phyloP scores from a whole-genome alignment of 2,329 filamentous ascomycete genomes.

The Emmonsiellopsis sp. region DNA sequence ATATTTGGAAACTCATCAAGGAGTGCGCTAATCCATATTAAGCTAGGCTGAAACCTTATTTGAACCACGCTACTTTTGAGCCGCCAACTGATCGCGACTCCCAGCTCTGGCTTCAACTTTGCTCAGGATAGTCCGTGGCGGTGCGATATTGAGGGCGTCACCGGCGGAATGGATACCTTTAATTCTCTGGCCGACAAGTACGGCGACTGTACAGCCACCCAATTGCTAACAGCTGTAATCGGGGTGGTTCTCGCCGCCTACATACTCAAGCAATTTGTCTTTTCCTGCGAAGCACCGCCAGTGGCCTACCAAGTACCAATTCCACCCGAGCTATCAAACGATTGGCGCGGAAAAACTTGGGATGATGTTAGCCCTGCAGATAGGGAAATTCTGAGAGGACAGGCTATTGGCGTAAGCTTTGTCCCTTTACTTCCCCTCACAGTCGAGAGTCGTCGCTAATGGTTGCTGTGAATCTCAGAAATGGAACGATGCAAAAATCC shows the following conservation, averaged over 20 bases:
- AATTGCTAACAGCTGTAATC: conserved; percentile 6
- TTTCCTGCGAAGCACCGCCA: conserved; percentile 22
- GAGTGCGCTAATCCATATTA: no score
- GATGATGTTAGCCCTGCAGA: conserved; percentile 24
- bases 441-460: background rate
- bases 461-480: conserved; percentile 7
- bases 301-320: conserved; percentile 30
- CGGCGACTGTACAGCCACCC: background rate
- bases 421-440: background rate
- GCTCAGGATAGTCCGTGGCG: no score
- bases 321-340: conserved; percentile 24
- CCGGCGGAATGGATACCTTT: conserved; percentile 5
- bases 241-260: conserved; percentile 3
- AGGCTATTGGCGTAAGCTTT: conserved; percentile 28
- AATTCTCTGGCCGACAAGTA: conserved; percentile 1
- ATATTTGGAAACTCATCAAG: no score
- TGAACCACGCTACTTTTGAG: no score
- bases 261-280: conserved; percentile 3
- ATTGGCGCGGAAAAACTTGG: conserved; percentile 25
- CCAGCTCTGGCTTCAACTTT: no score
- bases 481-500: conserved; percentile 30
- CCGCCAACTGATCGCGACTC: no score
- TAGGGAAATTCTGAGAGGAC: conserved; percentile 27
- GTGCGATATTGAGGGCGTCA: background rate
- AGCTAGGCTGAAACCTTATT: no score